Evolutionary conservation across 2,329 filamentous ascomycete genomes (phyloP).

Genomic region (Chaetomium sp.): DNA sequence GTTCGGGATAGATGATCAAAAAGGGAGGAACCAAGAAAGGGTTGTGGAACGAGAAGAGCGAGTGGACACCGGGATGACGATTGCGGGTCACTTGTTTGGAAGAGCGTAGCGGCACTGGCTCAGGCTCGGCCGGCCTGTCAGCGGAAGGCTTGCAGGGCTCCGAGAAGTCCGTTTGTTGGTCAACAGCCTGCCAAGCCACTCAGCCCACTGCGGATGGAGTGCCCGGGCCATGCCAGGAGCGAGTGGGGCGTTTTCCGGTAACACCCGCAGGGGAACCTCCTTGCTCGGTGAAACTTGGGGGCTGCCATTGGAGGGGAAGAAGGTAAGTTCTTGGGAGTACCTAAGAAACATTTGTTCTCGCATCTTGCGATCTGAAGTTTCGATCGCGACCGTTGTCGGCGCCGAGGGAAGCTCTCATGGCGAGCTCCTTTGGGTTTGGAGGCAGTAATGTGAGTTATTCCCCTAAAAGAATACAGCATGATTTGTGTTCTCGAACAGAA

Average conservation of each 20-base stretch:
- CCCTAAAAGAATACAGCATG: not conserved
- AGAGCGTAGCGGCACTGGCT: not conserved
- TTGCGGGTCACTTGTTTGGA: not conserved
- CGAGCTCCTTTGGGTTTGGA: conserved; percentile 12
- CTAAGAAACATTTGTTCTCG: no score
- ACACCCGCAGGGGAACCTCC: no score
- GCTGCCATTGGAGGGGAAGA: no score
- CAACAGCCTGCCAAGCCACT: not conserved
- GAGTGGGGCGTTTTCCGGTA: no score
- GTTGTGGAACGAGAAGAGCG: not conserved
- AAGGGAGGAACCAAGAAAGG: not conserved
- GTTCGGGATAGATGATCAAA: not conserved
- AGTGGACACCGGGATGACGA: not conserved
- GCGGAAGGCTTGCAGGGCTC: not conserved
- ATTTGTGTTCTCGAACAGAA: not conserved
- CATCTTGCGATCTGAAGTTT: not conserved
- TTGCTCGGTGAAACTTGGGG: no score
- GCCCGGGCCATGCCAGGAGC: no score
- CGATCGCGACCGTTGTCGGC: not conserved
- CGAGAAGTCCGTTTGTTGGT: not conserved
- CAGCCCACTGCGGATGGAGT: no score
- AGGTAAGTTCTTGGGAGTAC: no score
- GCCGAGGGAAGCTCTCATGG: conserved; percentile 15
- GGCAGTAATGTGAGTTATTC: conserved; percentile 16
- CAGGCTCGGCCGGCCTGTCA: not conserved